These are phyloP conservation scores for Pyricularia grisea DNA, from an alignment of 2,329 filamentous ascomycete genomes.

Conservation along the genomic window DNA sequence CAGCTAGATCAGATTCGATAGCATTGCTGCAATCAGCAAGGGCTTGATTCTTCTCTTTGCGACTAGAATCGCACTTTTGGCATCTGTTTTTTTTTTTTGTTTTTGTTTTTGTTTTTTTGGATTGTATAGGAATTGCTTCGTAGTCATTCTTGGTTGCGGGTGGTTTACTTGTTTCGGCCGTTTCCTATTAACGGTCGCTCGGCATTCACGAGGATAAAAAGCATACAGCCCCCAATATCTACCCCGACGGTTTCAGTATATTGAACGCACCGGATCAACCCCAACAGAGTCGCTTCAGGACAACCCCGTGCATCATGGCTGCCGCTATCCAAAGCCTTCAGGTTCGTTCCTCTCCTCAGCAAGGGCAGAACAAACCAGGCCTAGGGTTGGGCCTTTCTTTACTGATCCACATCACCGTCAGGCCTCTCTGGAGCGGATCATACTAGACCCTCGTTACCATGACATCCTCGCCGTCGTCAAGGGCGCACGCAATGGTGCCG, in stretches of 20 bases:
- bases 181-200: neutral
- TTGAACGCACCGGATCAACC: neutral
- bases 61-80: neutral
- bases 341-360: neutral
- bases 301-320: neutral
- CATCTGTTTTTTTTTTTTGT: neutral
- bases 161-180: neutral
- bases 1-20: neutral
- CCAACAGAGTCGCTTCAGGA: neutral
- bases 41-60: neutral
- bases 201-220: neutral
- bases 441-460: conserved; percentile 77
- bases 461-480: conserved; percentile 81
- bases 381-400: neutral
- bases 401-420: conserved; percentile 23
- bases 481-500: conserved; percentile 88
- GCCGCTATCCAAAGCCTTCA: neutral
- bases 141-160: neutral
- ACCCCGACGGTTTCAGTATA: neutral
- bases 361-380: neutral
- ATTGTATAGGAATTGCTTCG: neutral
- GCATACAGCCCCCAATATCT: neutral
- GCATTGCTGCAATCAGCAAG: neutral
- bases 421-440: conserved; percentile 63
- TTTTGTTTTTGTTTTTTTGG: neutral